Evolutionary conservation across 2,329 filamentous ascomycete species (phyloP).

Genomic region (Lecanicillium sp.): DNA sequence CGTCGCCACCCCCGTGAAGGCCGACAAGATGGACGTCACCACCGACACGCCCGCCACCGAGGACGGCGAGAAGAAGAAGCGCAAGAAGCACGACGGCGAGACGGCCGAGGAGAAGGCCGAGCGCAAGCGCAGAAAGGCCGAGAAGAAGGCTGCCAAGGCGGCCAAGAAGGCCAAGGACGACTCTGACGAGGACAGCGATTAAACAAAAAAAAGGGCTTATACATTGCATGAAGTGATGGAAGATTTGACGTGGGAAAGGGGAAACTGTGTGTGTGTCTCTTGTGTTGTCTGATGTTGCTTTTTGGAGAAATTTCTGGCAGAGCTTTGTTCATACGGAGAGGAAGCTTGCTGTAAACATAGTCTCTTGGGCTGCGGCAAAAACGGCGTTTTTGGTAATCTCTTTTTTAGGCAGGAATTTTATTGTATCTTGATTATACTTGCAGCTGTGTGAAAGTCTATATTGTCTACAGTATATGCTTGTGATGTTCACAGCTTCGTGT

Average conservation of each 20-base stretch:
- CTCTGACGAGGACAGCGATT: conserved; percentile 49
- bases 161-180: conserved; percentile 50
- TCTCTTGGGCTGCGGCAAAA: conserved; percentile 11
- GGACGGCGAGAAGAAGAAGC: conserved; percentile 57
- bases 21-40: conserved; percentile 32
- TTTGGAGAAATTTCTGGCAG: conserved; percentile 1
- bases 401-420: conserved; percentile 12
- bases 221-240: neutral
- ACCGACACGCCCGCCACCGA: conserved; percentile 35
- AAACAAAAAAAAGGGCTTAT: no score
- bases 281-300: neutral
- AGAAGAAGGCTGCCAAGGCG: conserved; percentile 53
- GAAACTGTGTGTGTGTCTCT: conserved; percentile 16
- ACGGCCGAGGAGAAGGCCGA: conserved; percentile 62
- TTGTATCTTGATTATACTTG: neutral
- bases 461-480: no score
- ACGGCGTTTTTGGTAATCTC: conserved; percentile 10
- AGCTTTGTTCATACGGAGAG: conserved; percentile 7
- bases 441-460: neutral
- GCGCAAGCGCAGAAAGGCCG: conserved; percentile 53
- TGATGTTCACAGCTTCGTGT: no score
- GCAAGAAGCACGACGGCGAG: conserved; percentile 79
- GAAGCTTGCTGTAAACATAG: conserved; percentile 11
- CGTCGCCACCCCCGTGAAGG: conserved; percentile 31
- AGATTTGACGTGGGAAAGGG: conserved; percentile 13